Conservation (phyloP, 225 moss, liverwort and hornwort genomes). For the Rhytidiadelphus loreus region DNA sequence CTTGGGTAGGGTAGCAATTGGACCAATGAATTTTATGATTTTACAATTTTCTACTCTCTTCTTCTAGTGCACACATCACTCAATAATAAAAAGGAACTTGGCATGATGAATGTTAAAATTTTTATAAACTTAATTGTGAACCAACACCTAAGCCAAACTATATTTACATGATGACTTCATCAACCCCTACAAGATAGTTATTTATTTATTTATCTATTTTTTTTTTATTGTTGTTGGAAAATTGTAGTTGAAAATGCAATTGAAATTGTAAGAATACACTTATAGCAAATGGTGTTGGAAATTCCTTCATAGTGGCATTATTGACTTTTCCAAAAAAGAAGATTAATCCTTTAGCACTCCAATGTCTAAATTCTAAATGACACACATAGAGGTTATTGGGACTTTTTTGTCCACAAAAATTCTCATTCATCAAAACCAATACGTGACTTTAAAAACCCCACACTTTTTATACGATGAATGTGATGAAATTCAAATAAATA, state of each 20-base stretch:
- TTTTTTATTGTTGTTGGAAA: not conserved
- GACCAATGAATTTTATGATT: not conserved
- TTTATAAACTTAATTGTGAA: not conserved
- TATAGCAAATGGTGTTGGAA: not conserved
- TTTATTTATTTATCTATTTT: not conserved
- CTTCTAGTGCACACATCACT: not conserved
- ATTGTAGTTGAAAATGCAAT: not conserved
- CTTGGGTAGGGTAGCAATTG: not conserved
- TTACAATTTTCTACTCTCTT: not conserved
- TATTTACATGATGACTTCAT: not conserved
- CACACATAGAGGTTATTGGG: rapidly evolving
- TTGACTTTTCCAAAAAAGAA: not conserved
- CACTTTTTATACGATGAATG: not conserved
- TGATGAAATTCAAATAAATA: not conserved
- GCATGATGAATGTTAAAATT: not conserved
- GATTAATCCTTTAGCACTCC: rapidly evolving
- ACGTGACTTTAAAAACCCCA: not conserved
- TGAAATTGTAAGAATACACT: not conserved
- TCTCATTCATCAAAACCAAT: not conserved
- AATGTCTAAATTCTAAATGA: rapidly evolving
- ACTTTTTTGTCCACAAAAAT: not conserved
- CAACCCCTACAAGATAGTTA: not conserved
- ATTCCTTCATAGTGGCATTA: not conserved
- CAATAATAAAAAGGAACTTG: not conserved
- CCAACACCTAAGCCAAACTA: not conserved